Conservation (phyloP, 2,329 filamentous ascomycete species). For the Pseudogymnoascus sp. region DNA sequence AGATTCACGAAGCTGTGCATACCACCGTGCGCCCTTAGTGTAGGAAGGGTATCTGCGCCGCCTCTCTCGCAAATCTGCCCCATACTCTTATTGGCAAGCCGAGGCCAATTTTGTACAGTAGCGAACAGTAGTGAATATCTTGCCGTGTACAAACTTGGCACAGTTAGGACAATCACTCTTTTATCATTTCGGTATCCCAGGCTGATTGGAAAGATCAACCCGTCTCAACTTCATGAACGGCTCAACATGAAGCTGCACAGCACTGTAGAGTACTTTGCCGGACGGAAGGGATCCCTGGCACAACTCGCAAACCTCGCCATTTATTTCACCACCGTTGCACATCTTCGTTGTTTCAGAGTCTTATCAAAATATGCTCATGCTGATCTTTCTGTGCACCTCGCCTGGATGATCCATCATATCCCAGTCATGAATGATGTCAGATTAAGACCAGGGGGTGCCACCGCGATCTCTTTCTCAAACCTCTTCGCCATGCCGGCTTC, state of each 20-base stretch:
- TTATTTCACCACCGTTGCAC: constrained; percentile 4
- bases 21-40: constrained; percentile 1
- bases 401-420: background rate
- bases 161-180: background rate
- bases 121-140: background rate
- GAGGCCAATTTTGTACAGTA: background rate
- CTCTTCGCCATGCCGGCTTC: background rate
- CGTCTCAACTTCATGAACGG: constrained; percentile 3
- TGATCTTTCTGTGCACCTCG: background rate
- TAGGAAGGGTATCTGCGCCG: background rate
- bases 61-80: background rate
- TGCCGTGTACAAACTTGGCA: constrained; percentile 6
- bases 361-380: constrained; percentile 7
- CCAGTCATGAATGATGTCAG: constrained; percentile 5
- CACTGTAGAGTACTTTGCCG: background rate
- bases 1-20: constrained; percentile 4
- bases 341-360: constrained; percentile 4
- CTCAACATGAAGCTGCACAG: background rate
- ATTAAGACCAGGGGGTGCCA: background rate
- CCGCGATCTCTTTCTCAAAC: constrained; percentile 4
- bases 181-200: constrained; percentile 4
- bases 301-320: constrained; percentile 2
- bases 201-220: background rate
- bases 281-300: background rate
- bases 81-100: constrained; percentile 7